phyloP scores from a whole-genome alignment of 1,139 yeast genomes.

The Pichia sorboxylosa region DNA sequence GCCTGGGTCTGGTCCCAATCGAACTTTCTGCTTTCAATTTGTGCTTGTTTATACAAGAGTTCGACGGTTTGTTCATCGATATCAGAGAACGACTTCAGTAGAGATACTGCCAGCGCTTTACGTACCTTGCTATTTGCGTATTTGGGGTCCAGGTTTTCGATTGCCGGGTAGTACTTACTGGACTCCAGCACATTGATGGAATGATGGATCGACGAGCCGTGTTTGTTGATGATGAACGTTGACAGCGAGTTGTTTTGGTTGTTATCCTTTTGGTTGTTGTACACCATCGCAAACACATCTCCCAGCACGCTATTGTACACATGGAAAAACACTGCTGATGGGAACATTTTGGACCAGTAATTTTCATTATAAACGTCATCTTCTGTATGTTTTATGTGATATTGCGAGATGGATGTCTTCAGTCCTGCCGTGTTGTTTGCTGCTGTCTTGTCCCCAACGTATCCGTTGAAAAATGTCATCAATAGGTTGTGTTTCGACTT shows the following conservation, averaged over 20 bases:
- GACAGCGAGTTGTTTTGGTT: constrained; percentile 26
- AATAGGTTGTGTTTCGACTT: constrained; percentile 8
- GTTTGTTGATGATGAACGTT: constrained; percentile 53
- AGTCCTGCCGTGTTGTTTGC: neutral
- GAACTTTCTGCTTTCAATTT: constrained; percentile 20
- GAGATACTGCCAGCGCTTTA: constrained; percentile 64
- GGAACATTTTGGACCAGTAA: constrained; percentile 34
- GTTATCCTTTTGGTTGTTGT: constrained; percentile 22
- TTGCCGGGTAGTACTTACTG: constrained; percentile 70
- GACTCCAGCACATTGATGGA: constrained; percentile 47
- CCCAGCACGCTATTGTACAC: constrained; percentile 49
- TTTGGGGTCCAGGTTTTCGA: constrained; percentile 49
- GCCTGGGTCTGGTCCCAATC: constrained; percentile 73
- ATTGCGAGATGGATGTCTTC: constrained; percentile 6
- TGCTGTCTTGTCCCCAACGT: too few relatives aligned
- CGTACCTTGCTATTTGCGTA: constrained; percentile 50
- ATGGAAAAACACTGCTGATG: constrained; percentile 42
- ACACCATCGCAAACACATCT: constrained; percentile 40
- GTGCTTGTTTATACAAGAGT: constrained; percentile 17
- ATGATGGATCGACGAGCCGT: constrained; percentile 55
- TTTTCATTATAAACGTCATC: constrained; percentile 14
- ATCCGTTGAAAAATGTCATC: constrained; percentile 2
- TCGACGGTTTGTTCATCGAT: constrained; percentile 25
- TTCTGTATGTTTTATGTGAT: constrained; percentile 3
- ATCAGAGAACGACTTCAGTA: constrained; percentile 55